Evolutionary conservation across 495 filamentous ascomycete species (phyloP), one percentile per base, ranked within the genome.

Genomic region (Umbilicaria muhlenbergii): DNA sequence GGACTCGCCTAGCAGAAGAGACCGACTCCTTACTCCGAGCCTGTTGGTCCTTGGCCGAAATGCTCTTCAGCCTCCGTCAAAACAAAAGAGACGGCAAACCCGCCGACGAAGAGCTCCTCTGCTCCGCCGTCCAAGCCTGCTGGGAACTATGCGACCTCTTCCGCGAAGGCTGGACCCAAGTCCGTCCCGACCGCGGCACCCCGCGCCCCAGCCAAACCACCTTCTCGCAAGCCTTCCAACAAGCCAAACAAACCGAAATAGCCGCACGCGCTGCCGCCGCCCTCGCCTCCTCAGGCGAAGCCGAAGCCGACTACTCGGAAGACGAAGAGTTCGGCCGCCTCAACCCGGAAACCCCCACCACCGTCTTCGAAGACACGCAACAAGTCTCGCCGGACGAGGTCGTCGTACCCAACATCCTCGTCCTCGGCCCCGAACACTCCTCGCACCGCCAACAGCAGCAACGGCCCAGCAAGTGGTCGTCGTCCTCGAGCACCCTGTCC

Each of bases 61-160:
- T 93, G 84, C 71, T 94, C 1, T 93, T 93, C 60, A 92, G 81
- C 58, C 70, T 94, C 15, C 81, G 87, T 3, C 86, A 94, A 52
- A 89, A 77, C 58, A 81, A 74, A 47, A 65, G 76, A 31, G 82
- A 89, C 50, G 76, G 75, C 34, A 86, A 78, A 52, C 58, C 63
- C 0, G 65, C 83, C 0, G 84, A 92, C 52, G 83, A 88, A 55
- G 86, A 91, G 51, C 66, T 93, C 6, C 69, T 93, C 5, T 79
- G 83, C 13, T 88, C 83, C 3, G 85, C 87, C 0, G 80, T 94
- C 3, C 86, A 93, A 54, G 82, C 87, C 5, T 94, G 87, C 60
- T 94, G 87, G 87, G 87, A 93, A 51, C 74, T 94, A 19, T 92
- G 85, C 58, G 87, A 94, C 63, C 77, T 94, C 38, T 94, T 93